These are phyloP conservation scores for Ophryocystis elektroscirrha DNA, from an alignment of 169 alveolate genomes.

Conservation along the genomic window DNA sequence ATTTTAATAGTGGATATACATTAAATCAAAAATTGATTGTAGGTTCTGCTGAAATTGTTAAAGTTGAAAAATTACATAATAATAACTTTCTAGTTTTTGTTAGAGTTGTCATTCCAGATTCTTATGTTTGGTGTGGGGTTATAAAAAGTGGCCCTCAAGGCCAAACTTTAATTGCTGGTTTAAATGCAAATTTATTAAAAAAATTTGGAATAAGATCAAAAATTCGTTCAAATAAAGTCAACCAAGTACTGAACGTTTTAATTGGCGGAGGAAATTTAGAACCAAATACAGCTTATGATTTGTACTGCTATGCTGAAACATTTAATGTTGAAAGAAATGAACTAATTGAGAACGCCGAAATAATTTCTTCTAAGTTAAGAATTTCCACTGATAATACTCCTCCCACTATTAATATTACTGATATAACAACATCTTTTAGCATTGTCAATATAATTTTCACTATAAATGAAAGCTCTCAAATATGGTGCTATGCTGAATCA, in stretches of 20 bases:
- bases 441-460: background rate
- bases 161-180: constrained; percentile 13
- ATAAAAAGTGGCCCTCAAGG: constrained; percentile 9
- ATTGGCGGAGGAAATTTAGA: constrained; percentile 17
- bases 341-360: background rate
- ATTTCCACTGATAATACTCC: constrained; percentile 17
- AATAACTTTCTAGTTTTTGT: too few relatives aligned
- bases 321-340: background rate
- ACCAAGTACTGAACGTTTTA: constrained; percentile 7
- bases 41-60: too few relatives aligned
- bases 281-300: constrained; percentile 26
- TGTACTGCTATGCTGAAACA: constrained; percentile 30
- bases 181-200: constrained; percentile 21
- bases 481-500: constrained; percentile 11
- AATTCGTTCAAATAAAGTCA: constrained; percentile 8
- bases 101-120: constrained; percentile 11
- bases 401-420: constrained; percentile 4
- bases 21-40: too few relatives aligned
- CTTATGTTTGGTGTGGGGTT: constrained; percentile 33
- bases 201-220: constrained; percentile 28
- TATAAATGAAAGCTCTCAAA: constrained; percentile 20
- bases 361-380: constrained; percentile 10
- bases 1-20: constrained; percentile 14
- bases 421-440: background rate
- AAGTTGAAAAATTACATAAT: too few relatives aligned